A percentile compares a stretch with the other conserved stretches of the same genome.
Conservation (phyloP, 129 eudicot genomes). For the Heracleum sosnowskyi region DNA sequence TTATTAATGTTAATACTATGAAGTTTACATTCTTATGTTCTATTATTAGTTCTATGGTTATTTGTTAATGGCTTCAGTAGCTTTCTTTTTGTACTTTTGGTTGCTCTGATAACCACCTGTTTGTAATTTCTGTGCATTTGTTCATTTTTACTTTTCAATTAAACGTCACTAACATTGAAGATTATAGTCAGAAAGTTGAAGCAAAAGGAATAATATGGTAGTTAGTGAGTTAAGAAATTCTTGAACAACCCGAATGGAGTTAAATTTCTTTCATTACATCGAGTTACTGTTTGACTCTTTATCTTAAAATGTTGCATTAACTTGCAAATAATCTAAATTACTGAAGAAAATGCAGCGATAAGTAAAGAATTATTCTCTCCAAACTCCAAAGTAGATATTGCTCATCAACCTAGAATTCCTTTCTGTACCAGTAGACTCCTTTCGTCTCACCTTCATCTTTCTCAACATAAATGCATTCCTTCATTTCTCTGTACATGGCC, state of each 20-base stretch:
- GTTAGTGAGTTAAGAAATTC: not conserved
- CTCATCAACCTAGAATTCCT: not conserved
- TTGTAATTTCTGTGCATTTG: not conserved
- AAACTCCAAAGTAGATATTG: not conserved
- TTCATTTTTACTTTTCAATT: not conserved
- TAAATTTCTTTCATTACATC: not conserved
- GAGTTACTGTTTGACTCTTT: not conserved
- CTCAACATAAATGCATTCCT: not conserved
- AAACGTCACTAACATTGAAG: not conserved
- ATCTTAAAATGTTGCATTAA: not conserved
- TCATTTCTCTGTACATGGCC: constrained; percentile 8
- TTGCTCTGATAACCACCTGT: not conserved
- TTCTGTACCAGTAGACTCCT: constrained; percentile 10
- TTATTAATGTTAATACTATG: no score
- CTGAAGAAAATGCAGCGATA: not conserved
- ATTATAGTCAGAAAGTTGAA: not conserved
- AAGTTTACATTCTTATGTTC: no score
- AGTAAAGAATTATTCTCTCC: not conserved
- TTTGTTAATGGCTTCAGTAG: not conserved
- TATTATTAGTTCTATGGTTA: no score
- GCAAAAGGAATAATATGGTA: not conserved
- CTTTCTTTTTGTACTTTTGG: not conserved
- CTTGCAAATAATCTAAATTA: not conserved
- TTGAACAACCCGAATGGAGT: not conserved
- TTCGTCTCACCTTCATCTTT: constrained; percentile 6